phyloP scores from a whole-genome alignment of 305 asterid species.

The Petunia hybrid region DNA sequence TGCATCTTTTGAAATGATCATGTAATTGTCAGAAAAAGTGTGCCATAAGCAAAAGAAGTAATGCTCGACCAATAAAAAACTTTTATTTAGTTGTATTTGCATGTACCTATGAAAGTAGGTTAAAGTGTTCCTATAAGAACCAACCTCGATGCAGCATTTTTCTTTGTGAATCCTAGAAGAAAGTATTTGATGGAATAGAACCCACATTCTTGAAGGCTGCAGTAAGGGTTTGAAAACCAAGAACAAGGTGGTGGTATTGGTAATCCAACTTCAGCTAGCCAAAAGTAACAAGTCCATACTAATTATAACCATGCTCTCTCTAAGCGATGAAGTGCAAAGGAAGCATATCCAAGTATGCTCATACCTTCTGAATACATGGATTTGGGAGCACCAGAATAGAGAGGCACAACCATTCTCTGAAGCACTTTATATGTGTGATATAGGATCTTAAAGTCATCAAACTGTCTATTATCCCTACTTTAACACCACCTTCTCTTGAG shows the following conservation, averaged over 20 bases:
- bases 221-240: background rate
- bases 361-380: background rate
- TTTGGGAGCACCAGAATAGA: background rate
- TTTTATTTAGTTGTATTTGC: background rate
- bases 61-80: constrained; percentile 18
- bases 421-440: background rate
- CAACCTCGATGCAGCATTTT: background rate
- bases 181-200: background rate
- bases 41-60: background rate
- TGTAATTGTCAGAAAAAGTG: background rate
- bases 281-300: background rate
- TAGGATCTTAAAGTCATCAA: background rate
- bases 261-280: background rate
- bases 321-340: background rate
- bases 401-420: background rate
- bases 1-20: background rate
- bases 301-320: background rate
- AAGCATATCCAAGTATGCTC: background rate
- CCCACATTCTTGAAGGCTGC: background rate
- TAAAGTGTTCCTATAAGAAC: background rate
- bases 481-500: background rate
- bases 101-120: constrained; percentile 9
- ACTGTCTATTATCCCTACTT: background rate
- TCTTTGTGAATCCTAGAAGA: constrained; percentile 3
- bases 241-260: background rate